Evolutionary conservation across 75 land plant genomes (phyloP).

Genomic region (Selaginella tamariscina): DNA sequence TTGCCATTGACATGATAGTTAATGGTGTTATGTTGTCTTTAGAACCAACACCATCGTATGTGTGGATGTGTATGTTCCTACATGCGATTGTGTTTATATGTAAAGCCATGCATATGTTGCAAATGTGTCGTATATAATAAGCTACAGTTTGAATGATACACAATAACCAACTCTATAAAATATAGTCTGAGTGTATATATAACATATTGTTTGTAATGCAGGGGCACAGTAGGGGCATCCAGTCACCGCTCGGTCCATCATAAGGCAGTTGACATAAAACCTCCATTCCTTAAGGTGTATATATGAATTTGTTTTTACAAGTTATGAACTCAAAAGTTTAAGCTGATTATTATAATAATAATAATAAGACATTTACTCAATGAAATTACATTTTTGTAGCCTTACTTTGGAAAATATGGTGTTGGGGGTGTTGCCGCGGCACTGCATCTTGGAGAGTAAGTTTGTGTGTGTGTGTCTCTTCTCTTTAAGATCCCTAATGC

Average conservation of each 20-base stretch:
- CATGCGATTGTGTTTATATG: no score
- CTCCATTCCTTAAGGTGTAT: conserved; percentile 55
- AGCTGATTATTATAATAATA: no score
- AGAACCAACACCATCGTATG: no score
- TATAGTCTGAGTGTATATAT: conserved; percentile 6
- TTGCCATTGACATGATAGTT: not conserved
- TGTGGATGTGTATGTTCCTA: no score
- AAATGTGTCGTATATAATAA: no score
- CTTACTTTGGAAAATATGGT: conserved; percentile 79
- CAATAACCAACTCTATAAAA: no score
- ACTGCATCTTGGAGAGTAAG: conserved; percentile 54
- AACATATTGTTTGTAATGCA: conserved; percentile 12
- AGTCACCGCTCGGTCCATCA: conserved; percentile 30
- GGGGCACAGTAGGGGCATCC: conserved; percentile 89
- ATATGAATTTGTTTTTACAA: not conserved
- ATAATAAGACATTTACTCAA: no score
- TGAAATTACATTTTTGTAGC: conserved; percentile 31
- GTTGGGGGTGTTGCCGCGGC: conserved; percentile 63
- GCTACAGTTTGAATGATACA: no score
- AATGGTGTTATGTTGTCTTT: no score
- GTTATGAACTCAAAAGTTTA: no score
- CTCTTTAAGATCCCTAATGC: not conserved
- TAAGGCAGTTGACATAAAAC: conserved; percentile 41
- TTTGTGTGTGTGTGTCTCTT: not conserved
- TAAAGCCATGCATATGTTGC: no score